Evolutionary conservation across 768 basidiomycete species (phyloP), one percentile per base, ranked within the genome.

Genomic region (Daedaleopsis nitida): DNA sequence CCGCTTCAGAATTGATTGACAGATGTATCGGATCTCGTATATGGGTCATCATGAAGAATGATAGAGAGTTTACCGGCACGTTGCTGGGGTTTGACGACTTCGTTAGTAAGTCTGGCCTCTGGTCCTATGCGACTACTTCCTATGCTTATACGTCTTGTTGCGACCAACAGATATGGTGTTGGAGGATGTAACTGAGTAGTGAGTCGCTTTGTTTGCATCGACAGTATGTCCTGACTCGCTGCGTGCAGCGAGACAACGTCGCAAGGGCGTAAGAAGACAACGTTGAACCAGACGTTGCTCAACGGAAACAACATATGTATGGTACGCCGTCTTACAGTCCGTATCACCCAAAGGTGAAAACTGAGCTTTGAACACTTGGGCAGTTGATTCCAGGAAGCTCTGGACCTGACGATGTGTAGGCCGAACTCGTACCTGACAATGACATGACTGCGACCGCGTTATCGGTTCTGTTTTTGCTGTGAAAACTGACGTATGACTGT

Each of bases 21-120:
- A 85, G 92, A 73, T 98, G 96, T 72, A 98, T 98, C 73, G 96
- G 96, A 58, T 96, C 94, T 37, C 86, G 87, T 52, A 96, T 98
- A 71, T 97, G 94, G 93, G 96, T 98, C 69, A 87, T 98, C 73
- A 98, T 97, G 94, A 98, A 98, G 79, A 88, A 83, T 68, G 95
- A 99, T 63, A 89, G 94, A 49, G 96, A 99, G 78, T 99, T 98
- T 77, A 92, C 91, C 23, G 96, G 96, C 12, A 97, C 88, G 3
- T 80, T 99, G 44, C 82, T 96, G 37, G 96, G 96, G 2, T 99
- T 99, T 69, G 96, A 99, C 73, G 96, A 99, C 76, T 99, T 96
- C 75, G 96, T 99, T 75, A 99, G 96, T 98, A 74, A 84, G 96
- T 38, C 49, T 19, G 19, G 23, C 19, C n/a, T 42, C n/a, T 51